Evolutionary conservation across 2,329 filamentous ascomycete genomes (phyloP), one percentile per base, ranked within the genome.

Genomic region (Neobulgaria alba): DNA sequence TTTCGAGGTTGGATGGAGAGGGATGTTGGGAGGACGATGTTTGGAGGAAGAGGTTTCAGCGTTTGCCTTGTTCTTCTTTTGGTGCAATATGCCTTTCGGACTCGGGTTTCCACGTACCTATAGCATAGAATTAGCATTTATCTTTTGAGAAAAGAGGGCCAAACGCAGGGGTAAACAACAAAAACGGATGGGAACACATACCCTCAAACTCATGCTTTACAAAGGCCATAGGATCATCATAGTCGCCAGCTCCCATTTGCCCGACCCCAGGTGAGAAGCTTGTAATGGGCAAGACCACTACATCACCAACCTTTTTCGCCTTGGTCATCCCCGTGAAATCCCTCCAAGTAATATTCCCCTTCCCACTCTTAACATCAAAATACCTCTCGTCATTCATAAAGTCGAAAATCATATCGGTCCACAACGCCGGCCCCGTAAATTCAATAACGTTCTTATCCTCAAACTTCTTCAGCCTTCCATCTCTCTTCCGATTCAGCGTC

Each of bases 191-290:
- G 12, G 23, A 26, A 26, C 7, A 62, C 73, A 52, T 67, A 93
- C 90, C 92, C 69, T 94, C 86, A 62, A 98, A 98, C 41, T 88
- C 81, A 66, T 98, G 92, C 66, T 92, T 89, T 46, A 98, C 92
- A 69, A 94, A 96, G 2, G 92, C 92, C 86, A 95, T 90, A 1
- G 88, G 87, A 60, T 96, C 83, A 52, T 95, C 87, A 31, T 80
- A 73, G 48, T 93, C 88, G 56, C 82, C 81, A 33, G 92, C 85
- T 10, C 85, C 85, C 88, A 95, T 96, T 61, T 95, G 88, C 53
- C 80, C 76, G 33, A 96, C 87, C 18, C 92, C 92, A 0, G 92
- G 92, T 56, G 88, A 95, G 69, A 98, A 98, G 63, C 88, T 90
- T 5, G 92, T 98, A 56, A 98, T 96, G 18, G 92, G 92, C 45